Evolutionary conservation across 305 asterid genomes (phyloP).

Genomic region (Solanum hybrid): DNA sequence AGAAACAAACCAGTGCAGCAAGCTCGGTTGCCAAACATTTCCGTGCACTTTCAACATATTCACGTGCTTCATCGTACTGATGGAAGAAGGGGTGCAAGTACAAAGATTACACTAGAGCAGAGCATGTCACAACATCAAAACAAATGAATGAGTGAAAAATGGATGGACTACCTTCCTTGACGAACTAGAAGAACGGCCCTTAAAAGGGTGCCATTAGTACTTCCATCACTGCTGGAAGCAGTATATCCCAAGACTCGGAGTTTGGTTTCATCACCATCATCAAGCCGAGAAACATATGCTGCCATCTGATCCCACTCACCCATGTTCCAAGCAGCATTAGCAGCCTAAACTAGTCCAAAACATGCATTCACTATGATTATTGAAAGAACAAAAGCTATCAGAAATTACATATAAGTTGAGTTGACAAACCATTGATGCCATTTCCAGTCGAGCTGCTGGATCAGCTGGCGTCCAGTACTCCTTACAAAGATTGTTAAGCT

Average conservation of each 20-base stretch:
- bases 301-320: constrained; percentile 99
- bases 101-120: too few relatives aligned
- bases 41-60: too few relatives aligned
- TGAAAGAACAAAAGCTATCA: background rate
- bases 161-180: too few relatives aligned
- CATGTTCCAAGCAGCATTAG: constrained; percentile 99
- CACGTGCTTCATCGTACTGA: too few relatives aligned
- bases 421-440: constrained; percentile 81
- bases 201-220: constrained; percentile 58
- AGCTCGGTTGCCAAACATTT: too few relatives aligned
- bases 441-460: constrained; percentile 92
- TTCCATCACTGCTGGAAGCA: constrained; percentile 28
- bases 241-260: constrained; percentile 88
- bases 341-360: constrained; percentile 52
- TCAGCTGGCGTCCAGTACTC: constrained; percentile 98
- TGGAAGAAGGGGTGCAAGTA: too few relatives aligned
- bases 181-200: constrained; percentile 21
- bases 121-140: too few relatives aligned
- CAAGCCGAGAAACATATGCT: constrained; percentile 86
- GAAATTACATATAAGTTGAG: background rate
- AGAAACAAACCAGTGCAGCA: too few relatives aligned
- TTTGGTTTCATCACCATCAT: constrained; percentile 95
- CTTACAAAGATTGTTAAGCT: constrained; percentile 93
- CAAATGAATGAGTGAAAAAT: too few relatives aligned
- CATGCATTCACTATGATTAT: background rate